phyloP scores from a whole-genome alignment of 75 land plant species.

The Adiantum capillusveneris region DNA sequence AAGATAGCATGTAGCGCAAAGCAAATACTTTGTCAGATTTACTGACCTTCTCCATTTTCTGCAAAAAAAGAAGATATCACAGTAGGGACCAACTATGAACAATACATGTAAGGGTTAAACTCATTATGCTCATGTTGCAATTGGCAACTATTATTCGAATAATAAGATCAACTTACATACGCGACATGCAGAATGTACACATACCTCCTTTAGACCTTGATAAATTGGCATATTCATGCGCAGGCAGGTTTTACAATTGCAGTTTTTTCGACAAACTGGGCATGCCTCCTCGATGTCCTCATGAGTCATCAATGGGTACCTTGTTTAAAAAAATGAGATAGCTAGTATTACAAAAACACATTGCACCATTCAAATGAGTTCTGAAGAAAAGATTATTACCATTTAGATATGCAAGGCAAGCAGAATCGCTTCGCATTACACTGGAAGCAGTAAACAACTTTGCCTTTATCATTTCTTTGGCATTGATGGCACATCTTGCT shows the following conservation, averaged over 20 bases:
- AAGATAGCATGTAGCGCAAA: constrained; percentile 26
- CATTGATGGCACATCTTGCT: constrained; percentile 82
- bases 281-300: constrained; percentile 33
- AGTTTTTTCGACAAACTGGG: constrained; percentile 49
- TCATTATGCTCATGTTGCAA: no score
- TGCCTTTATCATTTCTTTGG: constrained; percentile 82
- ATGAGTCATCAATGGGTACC: constrained; percentile 41
- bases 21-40: constrained; percentile 15
- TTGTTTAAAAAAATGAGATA: neutral
- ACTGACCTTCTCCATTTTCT: neutral
- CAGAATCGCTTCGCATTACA: constrained; percentile 71
- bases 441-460: constrained; percentile 47
- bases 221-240: constrained; percentile 10
- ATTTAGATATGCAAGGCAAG: constrained; percentile 42
- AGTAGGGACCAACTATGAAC: no score
- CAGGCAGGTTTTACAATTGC: constrained; percentile 71
- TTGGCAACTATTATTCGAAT: no score
- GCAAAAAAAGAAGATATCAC: no score
- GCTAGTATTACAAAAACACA: neutral
- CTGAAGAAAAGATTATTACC: constrained; percentile 24
- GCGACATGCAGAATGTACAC: no score
- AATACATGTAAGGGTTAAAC: no score
- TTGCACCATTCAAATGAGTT: neutral
- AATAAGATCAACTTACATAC: no score
- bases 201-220: no score